phyloP scores from a whole-genome alignment of 108 stramenopile species.

The Stephanodiscus triporus region DNA sequence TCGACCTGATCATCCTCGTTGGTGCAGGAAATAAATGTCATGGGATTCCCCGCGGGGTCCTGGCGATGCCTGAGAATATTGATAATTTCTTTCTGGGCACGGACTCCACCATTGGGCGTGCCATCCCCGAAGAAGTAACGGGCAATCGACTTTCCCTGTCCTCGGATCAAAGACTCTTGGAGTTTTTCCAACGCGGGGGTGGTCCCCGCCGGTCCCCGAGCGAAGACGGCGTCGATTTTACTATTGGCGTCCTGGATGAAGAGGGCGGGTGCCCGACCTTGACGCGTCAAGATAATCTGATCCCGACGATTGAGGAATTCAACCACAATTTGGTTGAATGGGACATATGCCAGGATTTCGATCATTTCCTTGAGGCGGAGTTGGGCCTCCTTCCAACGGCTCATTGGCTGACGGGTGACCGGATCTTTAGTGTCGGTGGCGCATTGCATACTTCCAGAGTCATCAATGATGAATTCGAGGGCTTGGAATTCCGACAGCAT shows the following conservation, averaged over 20 bases:
- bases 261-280: slow-evolving; percentile 35
- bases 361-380: slow-evolving; percentile 58
- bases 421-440: slow-evolving; percentile 45
- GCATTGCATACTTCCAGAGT: slow-evolving; percentile 53
- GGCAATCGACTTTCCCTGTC: slow-evolving; percentile 37
- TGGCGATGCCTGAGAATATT: slow-evolving; percentile 44
- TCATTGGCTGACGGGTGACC: slow-evolving; percentile 17
- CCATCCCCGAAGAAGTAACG: slow-evolving; percentile 66
- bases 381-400: slow-evolving; percentile 59
- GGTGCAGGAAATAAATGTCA: slow-evolving; percentile 62
- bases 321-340: slow-evolving; percentile 50
- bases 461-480: slow-evolving; percentile 63
- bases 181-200: slow-evolving; percentile 58
- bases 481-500: slow-evolving; percentile 51
- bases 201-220: slow-evolving; percentile 36
- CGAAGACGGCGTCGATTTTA: slow-evolving; percentile 51
- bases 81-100: slow-evolving; percentile 50
- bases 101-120: slow-evolving; percentile 54
- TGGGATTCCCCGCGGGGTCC: slow-evolving; percentile 47
- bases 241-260: slow-evolving; percentile 38
- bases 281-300: slow-evolving; percentile 32
- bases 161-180: slow-evolving; percentile 47
- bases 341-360: slow-evolving; percentile 59
- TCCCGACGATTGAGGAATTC: slow-evolving; percentile 55
- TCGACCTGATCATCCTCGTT: slow-evolving; percentile 55